A percentile compares a stretch with the other conserved stretches of the same genome.
These are phyloP conservation scores for Yamadazyma epiphylla DNA, from an alignment of 1,139 yeast species.

Conservation along the genomic window DNA sequence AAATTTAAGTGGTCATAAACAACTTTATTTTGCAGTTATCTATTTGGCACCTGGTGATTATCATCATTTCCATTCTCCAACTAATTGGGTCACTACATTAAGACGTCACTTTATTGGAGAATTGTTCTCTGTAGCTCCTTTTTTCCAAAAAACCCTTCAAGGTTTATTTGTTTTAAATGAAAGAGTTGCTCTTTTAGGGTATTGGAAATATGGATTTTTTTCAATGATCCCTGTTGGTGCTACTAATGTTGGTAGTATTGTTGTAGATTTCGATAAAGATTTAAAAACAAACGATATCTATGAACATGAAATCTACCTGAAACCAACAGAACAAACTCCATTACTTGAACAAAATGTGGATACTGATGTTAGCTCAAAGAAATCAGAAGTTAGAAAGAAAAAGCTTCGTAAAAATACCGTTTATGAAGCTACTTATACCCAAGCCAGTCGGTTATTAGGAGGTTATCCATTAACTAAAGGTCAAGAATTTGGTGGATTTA, in stretches of 20 bases:
- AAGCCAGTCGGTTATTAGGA: slow-evolving; percentile 73
- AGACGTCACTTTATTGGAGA: slow-evolving; percentile 97
- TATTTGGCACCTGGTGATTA: slow-evolving; percentile 98
- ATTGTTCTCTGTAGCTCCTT: slow-evolving; percentile 93
- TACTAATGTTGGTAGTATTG: slow-evolving; percentile 94
- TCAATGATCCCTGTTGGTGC: slow-evolving; percentile 99
- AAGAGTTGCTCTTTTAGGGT: slow-evolving; percentile 90
- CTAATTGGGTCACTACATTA: slow-evolving; percentile 90
- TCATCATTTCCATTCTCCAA: slow-evolving; percentile 95
- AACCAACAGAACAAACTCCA: slow-evolving; percentile 28
- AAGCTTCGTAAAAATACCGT: slow-evolving; percentile 71
- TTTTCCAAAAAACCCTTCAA: slow-evolving; percentile 81
- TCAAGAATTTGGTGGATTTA: slow-evolving; percentile 96
- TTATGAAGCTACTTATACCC: slow-evolving; percentile 88
- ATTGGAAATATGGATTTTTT: slow-evolving; percentile 96
- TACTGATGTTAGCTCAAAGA: slow-evolving; percentile 2
- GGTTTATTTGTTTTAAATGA: slow-evolving; percentile 91
- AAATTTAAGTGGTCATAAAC: slow-evolving; percentile 40
- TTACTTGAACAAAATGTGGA: slow-evolving; percentile 15
- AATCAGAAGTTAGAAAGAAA: slow-evolving; percentile 17
- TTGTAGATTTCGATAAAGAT: slow-evolving; percentile 87
- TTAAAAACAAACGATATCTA: slow-evolving; percentile 76
- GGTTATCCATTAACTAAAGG: slow-evolving; percentile 91
- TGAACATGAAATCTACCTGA: slow-evolving; percentile 49
- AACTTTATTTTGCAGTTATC: slow-evolving; percentile 83